Evolutionary conservation across 2,329 filamentous ascomycete species (phyloP).

Genomic region (Aurifilum marmelostoma): DNA sequence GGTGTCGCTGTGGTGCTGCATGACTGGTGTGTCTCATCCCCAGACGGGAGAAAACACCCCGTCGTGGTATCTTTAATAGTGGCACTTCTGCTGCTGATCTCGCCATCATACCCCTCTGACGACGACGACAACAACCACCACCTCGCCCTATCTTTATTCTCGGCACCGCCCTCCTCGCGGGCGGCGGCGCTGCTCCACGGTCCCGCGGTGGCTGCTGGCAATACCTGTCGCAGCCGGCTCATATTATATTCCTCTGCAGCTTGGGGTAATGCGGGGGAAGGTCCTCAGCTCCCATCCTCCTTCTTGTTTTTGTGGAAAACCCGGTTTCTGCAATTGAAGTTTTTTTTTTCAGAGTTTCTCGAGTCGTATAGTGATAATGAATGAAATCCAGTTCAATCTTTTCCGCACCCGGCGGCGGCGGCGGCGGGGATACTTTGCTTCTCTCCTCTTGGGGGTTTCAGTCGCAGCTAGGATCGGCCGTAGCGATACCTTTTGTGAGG

Average conservation of each 20-base stretch:
- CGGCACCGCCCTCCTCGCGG: not conserved
- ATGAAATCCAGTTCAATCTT: not conserved
- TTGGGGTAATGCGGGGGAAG: not conserved
- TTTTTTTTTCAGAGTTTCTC: too few species aligned
- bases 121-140: not conserved
- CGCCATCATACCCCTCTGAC: not conserved
- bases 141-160: not conserved
- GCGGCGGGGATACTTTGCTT: too few species aligned
- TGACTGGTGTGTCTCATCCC: not conserved
- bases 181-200: constrained; percentile 4
- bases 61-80: not conserved
- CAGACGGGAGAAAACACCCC: not conserved
- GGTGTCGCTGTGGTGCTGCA: not conserved
- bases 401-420: not conserved
- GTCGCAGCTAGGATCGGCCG: not conserved
- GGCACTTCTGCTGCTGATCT: not conserved
- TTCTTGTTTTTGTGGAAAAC: too few species aligned
- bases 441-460: not conserved
- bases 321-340: too few species aligned
- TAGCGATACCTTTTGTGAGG: not conserved
- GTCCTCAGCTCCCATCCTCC: not conserved
- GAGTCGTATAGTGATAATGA: too few species aligned
- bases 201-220: constrained; percentile 8
- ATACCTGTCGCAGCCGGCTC: constrained; percentile 1
- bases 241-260: not conserved